These are phyloP conservation scores for Plenodomus lindquistii DNA, from an alignment of 2,329 filamentous ascomycete species.

Conservation along the genomic window DNA sequence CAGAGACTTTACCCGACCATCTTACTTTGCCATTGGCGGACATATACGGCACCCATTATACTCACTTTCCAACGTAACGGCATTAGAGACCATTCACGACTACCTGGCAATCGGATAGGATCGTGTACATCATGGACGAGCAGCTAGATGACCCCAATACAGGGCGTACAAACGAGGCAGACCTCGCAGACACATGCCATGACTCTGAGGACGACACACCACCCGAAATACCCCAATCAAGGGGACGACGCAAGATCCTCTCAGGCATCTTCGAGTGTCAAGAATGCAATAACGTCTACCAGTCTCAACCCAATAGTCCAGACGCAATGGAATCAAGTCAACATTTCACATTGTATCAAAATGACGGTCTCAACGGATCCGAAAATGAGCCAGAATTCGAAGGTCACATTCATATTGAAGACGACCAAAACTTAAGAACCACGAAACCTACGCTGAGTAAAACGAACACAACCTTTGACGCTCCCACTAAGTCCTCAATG, in stretches of 20 bases:
- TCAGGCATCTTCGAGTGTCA: background rate
- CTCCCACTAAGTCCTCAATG: constrained; percentile 4
- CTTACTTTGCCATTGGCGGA: background rate
- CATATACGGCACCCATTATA: background rate
- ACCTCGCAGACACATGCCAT: background rate
- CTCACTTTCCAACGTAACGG: too few relatives aligned
- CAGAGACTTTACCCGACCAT: background rate
- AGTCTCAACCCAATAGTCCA: background rate
- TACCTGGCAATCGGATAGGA: too few relatives aligned
- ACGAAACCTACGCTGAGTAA: background rate
- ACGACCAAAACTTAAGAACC: background rate
- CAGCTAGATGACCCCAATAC: background rate
- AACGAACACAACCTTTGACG: background rate
- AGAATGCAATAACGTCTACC: background rate
- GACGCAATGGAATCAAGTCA: background rate
- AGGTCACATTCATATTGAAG: background rate
- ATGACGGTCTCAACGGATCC: background rate
- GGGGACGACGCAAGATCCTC: background rate
- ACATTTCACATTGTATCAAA: background rate
- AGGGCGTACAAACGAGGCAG: background rate
- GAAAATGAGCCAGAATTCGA: background rate
- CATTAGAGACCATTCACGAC: too few relatives aligned
- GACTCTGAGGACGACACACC: background rate
- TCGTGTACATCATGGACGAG: background rate
- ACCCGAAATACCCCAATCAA: background rate